These are phyloP conservation scores for Tricholoma flavovirens DNA, from an alignment of 768 basidiomycete species.

Conservation along the genomic window DNA sequence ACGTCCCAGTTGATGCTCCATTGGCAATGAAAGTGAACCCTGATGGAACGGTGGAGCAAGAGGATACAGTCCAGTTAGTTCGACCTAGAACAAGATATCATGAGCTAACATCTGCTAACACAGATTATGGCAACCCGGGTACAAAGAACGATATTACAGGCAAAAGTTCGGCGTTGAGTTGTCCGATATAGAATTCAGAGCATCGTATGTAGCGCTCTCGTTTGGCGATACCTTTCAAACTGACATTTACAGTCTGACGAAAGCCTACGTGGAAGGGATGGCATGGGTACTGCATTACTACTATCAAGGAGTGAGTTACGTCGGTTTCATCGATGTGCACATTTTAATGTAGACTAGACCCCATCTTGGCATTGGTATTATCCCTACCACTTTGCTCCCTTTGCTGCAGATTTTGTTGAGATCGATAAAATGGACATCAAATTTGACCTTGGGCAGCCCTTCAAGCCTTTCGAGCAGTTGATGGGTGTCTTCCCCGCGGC, in stretches of 20 bases:
- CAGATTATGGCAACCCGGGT: conserved; percentile 95
- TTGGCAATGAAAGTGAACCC: conserved; percentile 72
- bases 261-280: conserved; percentile 87
- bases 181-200: conserved; percentile 66
- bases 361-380: conserved; percentile 99
- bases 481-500: conserved; percentile 98
- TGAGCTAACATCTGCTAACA: conserved; percentile 4
- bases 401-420: conserved; percentile 89
- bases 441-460: conserved; percentile 80
- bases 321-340: neutral
- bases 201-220: conserved; percentile 44
- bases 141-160: conserved; percentile 89
- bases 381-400: conserved; percentile 97
- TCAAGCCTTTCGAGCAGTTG: conserved; percentile 95
- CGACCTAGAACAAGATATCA: neutral
- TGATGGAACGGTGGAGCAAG: conserved; percentile 92
- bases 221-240: neutral
- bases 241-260: conserved; percentile 54
- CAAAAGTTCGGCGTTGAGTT: conserved; percentile 83
- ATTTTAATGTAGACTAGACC: conserved; percentile 40
- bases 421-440: conserved; percentile 71
- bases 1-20: conserved; percentile 33
- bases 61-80: conserved; percentile 84
- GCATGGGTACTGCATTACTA: conserved; percentile 97
- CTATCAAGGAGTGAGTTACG: conserved; percentile 83